Percentiles rank a stretch among this genome's conserved stretches.
Conservation (phyloP, 805 yeast genomes). For the Myxozyma monticola region DNA sequence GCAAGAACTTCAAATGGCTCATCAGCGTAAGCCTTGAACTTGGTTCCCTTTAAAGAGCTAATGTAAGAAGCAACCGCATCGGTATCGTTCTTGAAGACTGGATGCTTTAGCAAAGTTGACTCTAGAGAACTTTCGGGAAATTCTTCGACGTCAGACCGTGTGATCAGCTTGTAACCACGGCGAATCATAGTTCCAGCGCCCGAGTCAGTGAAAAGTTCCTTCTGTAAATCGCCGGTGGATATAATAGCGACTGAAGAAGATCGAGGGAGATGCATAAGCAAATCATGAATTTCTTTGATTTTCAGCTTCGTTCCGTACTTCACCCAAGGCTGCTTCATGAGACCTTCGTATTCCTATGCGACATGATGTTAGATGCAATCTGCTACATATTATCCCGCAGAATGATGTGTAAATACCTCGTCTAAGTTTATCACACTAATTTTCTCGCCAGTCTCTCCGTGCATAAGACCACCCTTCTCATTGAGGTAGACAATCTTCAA, state of each 20-base stretch:
- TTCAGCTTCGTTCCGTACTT: slow-evolving; percentile 97
- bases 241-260: slow-evolving; percentile 97
- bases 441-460: slow-evolving; percentile 89
- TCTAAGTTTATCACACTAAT: slow-evolving; percentile 88
- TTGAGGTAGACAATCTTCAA: slow-evolving; percentile 92
- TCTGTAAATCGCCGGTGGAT: slow-evolving; percentile 90
- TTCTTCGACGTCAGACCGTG: slow-evolving; percentile 64
- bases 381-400: neutral
- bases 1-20: slow-evolving; percentile 95
- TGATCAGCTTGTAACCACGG: slow-evolving; percentile 85
- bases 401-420: too few species aligned
- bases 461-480: slow-evolving; percentile 96
- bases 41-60: slow-evolving; percentile 59
- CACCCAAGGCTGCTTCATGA: slow-evolving; percentile 95
- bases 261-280: slow-evolving; percentile 90
- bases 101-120: slow-evolving; percentile 72
- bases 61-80: slow-evolving; percentile 79
- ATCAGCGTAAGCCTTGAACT: slow-evolving; percentile 84
- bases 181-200: slow-evolving; percentile 99
- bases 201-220: slow-evolving; percentile 95
- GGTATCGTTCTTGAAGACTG: slow-evolving; percentile 67
- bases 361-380: neutral
- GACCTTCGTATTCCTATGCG: slow-evolving; percentile 69
- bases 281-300: slow-evolving; percentile 93
- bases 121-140: slow-evolving; percentile 69